A percentile compares a stretch with the other conserved stretches of the same genome.
Conservation (phyloP, 148 eudicot genomes). For the Simmondsia chinensis region DNA sequence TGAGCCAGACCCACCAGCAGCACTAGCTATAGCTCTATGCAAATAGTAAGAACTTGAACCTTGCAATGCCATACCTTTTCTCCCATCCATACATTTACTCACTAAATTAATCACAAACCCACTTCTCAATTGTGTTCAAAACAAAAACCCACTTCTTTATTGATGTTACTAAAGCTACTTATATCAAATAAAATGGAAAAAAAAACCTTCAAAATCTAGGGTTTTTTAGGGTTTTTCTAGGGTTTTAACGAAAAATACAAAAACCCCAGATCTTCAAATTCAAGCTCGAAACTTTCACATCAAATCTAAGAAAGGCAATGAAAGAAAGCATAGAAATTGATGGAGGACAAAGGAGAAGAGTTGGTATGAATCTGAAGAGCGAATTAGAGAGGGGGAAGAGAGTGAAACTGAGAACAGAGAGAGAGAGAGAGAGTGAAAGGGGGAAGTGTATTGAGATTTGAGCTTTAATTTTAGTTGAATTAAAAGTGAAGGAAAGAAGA, state of each 20-base stretch:
- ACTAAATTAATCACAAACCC: slow-evolving; percentile 9
- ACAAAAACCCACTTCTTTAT: slow-evolving; percentile 1
- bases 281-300: slow-evolving; percentile 12
- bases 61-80: slow-evolving; percentile 47
- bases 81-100: slow-evolving; percentile 44
- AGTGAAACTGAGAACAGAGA: slow-evolving; percentile 15
- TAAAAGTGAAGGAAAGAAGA: no score
- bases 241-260: not conserved
- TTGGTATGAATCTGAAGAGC: slow-evolving; percentile 28
- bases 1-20: slow-evolving; percentile 9
- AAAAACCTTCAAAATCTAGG: not conserved
- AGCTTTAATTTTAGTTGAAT: slow-evolving; percentile 15
- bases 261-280: slow-evolving; percentile 20
- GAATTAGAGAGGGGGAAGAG: slow-evolving; percentile 10
- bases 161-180: slow-evolving; percentile 6
- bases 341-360: not conserved
- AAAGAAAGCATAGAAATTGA: not conserved
- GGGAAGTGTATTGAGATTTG: slow-evolving; percentile 14
- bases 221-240: slow-evolving; percentile 11
- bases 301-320: not conserved
- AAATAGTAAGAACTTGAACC: slow-evolving; percentile 34
- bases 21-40: slow-evolving; percentile 23
- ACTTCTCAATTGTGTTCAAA: not conserved
- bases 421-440: slow-evolving; percentile 11
- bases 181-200: slow-evolving; percentile 3